Evolutionary conservation across 1,139 yeast genomes (phyloP), one percentile per base, ranked within the genome.

Genomic region (Tardiomyces depauwii): DNA sequence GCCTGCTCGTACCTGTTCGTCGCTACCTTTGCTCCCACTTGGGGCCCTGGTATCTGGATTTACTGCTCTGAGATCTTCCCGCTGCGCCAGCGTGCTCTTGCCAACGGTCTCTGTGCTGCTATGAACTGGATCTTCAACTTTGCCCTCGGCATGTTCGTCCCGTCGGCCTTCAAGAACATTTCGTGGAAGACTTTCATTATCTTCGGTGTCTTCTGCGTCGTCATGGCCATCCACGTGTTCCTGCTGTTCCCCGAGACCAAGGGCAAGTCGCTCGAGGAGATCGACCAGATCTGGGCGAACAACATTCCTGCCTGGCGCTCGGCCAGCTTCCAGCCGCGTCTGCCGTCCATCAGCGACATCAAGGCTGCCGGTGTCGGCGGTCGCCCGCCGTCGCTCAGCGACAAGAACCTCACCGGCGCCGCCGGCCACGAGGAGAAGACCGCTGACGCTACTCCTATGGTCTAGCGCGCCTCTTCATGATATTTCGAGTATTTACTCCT

Each of bases 11-110:
- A 80, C 62, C 71, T 78, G 71, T 76, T 75, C 52, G 80, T 80
- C 61, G 78, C 78, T 47, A 79, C 83, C 40, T 76, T 79, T 42
- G 82, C 82, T 48, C 77, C 83, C 13, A 77, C 85, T 1, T 80
- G 83, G 83, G 81, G 80, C 59, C 78, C 76, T 38, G 75, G 73
- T 51, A 70, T 72, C 55, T 77, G 81, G 81, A 67, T 76, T 45
- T 77, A 77, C 69, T 68, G 75, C 72, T 70, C 73, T 41, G 83
- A 78, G 51, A 62, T 76, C 16, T 70, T 77, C 46, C 77, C 78
- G 0, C 61, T 62, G 2, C 62, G 66, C 25, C 68, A 75, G 1
- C 69, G 78, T 49, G 63, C 74, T 0, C 74, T 73, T 52, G 82
- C 82, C 0, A 63, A 72, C 32, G 66, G 80, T 1, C 53, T 75